Conservation (phyloP, 306 rosid genomes). For the Carpinus fangiana region DNA sequence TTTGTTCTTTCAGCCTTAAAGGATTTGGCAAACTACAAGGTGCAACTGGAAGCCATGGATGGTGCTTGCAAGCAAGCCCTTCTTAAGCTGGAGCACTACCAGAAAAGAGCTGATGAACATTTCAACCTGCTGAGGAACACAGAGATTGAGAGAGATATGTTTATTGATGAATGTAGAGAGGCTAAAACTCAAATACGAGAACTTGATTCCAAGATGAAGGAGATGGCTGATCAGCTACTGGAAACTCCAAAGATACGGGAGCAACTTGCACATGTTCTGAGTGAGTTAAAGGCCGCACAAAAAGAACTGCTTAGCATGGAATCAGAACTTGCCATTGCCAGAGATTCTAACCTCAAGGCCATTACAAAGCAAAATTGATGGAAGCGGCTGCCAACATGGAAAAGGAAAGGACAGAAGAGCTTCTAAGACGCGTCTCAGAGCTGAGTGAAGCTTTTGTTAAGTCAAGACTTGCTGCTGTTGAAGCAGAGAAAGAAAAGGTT, state of each 20-base stretch:
- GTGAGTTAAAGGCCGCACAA: conserved; percentile 50
- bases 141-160: conserved; percentile 57
- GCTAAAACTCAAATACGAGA: conserved; percentile 33
- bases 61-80: conserved; percentile 62
- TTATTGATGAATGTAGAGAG: conserved; percentile 35
- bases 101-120: conserved; percentile 49
- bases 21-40: conserved; percentile 66
- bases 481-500: conserved; percentile 45
- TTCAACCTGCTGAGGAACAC: conserved; percentile 50
- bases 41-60: conserved; percentile 75
- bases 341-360: conserved; percentile 51
- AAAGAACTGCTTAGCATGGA: conserved; percentile 56
- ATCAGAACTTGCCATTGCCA: conserved; percentile 50
- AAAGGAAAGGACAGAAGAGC: conserved; percentile 46
- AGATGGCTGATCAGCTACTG: conserved; percentile 41
- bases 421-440: conserved; percentile 48
- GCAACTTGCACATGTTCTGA: conserved; percentile 45
- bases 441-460: conserved; percentile 41
- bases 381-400: conserved; percentile 40
- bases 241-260: conserved; percentile 36
- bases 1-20: conserved; percentile 18
- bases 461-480: conserved; percentile 38
- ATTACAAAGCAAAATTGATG: conserved; percentile 31
- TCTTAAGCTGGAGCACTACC: conserved; percentile 59
- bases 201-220: conserved; percentile 48